Percentiles rank a stretch among this genome's conserved stretches.
Conservation (phyloP, 176 grass and related monocot genomes). For the Cenchrus fungigraminus region DNA sequence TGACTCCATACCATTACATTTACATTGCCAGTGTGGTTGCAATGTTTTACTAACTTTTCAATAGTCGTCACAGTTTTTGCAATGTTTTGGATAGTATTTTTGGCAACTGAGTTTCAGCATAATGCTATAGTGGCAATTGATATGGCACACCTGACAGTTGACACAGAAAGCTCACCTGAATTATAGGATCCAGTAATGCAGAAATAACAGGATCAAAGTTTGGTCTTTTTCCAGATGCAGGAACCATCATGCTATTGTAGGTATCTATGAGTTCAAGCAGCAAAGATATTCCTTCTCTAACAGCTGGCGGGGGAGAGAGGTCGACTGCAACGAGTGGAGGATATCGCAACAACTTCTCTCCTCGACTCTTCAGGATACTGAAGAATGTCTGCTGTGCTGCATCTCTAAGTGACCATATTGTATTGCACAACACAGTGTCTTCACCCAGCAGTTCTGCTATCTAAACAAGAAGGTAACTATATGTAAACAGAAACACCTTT, state of each 20-base stretch:
- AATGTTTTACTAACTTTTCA: neutral
- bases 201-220: conserved; percentile 89
- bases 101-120: neutral
- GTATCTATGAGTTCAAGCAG: conserved; percentile 93
- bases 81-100: neutral
- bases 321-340: conserved; percentile 91
- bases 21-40: too few species aligned
- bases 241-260: conserved; percentile 92
- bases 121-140: neutral
- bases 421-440: conserved; percentile 83
- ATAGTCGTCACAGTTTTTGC: neutral
- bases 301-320: conserved; percentile 81
- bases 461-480: conserved; percentile 51
- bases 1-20: too few species aligned
- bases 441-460: conserved; percentile 91
- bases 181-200: conserved; percentile 90
- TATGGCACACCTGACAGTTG: conserved; percentile 20
- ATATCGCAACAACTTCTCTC: conserved; percentile 85
- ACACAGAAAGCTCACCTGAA: conserved; percentile 68
- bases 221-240: conserved; percentile 84
- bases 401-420: conserved; percentile 84
- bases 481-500: conserved; percentile 13
- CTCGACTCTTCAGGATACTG: conserved; percentile 82
- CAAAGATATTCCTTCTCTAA: conserved; percentile 85
- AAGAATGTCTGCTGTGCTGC: conserved; percentile 87